phyloP scores from a whole-genome alignment of 2,329 filamentous ascomycete genomes.

The Sarocladium kiliense region DNA sequence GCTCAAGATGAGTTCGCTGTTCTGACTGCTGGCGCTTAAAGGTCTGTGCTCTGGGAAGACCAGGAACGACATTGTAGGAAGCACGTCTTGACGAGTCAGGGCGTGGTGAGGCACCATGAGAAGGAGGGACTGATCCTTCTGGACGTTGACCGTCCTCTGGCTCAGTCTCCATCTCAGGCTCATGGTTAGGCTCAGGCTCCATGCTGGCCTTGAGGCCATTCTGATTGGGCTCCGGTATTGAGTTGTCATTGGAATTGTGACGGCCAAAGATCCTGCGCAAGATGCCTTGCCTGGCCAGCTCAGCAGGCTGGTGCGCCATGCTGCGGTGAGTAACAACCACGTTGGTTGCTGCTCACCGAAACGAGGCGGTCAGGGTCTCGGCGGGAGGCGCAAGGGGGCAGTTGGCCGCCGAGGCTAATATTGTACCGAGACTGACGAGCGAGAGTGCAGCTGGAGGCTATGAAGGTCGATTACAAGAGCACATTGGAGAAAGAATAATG shows the following conservation, averaged over 20 bases:
- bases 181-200: not conserved
- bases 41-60: slow-evolving; percentile 69
- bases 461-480: not conserved
- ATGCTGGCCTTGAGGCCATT: not conserved
- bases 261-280: slow-evolving; percentile 23
- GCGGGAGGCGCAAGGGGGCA: slow-evolving; percentile 2
- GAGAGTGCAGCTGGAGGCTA: not conserved
- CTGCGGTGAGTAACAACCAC: slow-evolving; percentile 11
- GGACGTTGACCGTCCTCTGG: not conserved
- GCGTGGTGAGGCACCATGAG: not conserved
- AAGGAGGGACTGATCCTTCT: not conserved
- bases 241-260: not conserved
- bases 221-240: not conserved
- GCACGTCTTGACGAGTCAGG: slow-evolving; percentile 22
- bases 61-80: slow-evolving; percentile 65
- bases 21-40: slow-evolving; percentile 83
- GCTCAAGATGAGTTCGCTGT: slow-evolving; percentile 65
- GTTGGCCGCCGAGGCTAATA: not conserved
- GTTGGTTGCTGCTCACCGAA: slow-evolving; percentile 8
- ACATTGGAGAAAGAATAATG: not conserved
- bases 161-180: not conserved
- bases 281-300: slow-evolving; percentile 20
- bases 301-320: slow-evolving; percentile 26
- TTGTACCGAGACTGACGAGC: not conserved
- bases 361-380: slow-evolving; percentile 6